Conservation (phyloP, 805 yeast genomes). For the Starmera quercuum region DNA sequence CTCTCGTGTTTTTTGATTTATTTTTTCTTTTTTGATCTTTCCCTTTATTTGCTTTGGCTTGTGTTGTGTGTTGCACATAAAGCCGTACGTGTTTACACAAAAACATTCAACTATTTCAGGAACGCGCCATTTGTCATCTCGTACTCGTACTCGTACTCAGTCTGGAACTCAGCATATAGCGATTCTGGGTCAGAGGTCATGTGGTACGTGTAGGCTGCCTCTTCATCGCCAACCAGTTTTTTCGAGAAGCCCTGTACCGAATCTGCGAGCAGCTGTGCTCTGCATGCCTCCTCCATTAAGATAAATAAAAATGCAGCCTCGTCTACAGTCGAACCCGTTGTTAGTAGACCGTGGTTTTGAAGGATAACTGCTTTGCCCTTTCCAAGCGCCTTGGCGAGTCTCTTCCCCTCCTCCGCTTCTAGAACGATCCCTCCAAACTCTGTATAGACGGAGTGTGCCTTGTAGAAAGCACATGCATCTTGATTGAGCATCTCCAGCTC, state of each 20-base stretch:
- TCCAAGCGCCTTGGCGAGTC: conserved; percentile 56
- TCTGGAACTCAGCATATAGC: conserved; percentile 66
- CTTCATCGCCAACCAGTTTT: conserved; percentile 45
- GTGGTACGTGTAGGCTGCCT: conserved; percentile 58
- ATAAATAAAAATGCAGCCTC: conserved; percentile 67
- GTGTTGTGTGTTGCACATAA: no score
- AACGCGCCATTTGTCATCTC: conserved; percentile 21
- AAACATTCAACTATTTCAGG: no score
- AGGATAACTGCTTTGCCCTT: conserved; percentile 46
- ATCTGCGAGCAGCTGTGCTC: conserved; percentile 59
- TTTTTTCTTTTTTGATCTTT: no score
- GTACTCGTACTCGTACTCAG: conserved; percentile 50
- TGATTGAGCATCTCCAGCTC: conserved; percentile 76
- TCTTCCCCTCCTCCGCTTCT: conserved; percentile 54
- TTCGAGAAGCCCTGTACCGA: conserved; percentile 32
- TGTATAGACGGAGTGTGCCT: conserved; percentile 54
- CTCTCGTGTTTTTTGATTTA: no score
- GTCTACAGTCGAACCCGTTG: conserved; percentile 64
- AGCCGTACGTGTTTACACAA: no score
- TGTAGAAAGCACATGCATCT: conserved; percentile 64
- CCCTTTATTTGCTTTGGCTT: no score
- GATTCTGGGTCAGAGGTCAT: conserved; percentile 59
- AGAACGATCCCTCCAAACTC: conserved; percentile 78
- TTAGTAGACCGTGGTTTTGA: conserved; percentile 67
- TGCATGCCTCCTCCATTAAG: conserved; percentile 56